Percentiles rank a stretch among this genome's conserved stretches.
Conservation (phyloP, 306 rosid genomes). For the Trichosanthes truncata region DNA sequence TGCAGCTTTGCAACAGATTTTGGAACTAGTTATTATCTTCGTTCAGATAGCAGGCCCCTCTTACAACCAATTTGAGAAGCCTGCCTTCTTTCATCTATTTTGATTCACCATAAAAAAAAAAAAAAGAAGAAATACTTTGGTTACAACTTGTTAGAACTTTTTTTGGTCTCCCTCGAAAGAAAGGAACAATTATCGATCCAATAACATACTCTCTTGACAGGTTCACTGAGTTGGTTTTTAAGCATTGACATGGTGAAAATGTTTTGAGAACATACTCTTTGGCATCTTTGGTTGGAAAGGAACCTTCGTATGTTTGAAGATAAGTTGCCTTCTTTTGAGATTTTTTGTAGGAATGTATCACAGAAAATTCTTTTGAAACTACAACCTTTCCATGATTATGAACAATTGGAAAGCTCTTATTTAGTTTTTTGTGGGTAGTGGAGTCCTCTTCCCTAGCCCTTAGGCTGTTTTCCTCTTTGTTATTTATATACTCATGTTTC, state of each 20-base stretch:
- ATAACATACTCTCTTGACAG: neutral
- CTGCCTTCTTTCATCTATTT: neutral
- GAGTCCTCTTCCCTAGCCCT: neutral
- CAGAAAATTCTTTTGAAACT: too few species aligned
- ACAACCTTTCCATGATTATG: neutral
- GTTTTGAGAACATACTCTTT: neutral
- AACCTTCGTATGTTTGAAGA: too few species aligned
- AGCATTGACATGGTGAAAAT: neutral
- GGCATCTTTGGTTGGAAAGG: too few species aligned
- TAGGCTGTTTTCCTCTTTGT: neutral
- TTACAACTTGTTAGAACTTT: neutral
- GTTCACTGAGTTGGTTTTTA: neutral
- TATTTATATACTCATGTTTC: neutral
- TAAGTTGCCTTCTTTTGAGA: too few species aligned
- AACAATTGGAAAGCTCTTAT: neutral
- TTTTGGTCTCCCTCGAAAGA: neutral
- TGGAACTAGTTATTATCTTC: neutral
- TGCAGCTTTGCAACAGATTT: neutral
- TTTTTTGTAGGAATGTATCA: too few species aligned
- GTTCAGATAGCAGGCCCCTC: neutral
- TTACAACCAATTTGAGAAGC: neutral
- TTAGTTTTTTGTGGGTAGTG: neutral
- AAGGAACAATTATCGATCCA: neutral
- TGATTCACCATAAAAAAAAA: neutral
- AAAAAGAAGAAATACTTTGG: neutral